Base-by-base conservation (phyloP, 768 basidiomycete genomes). In the Phylloporus arenicola region DNA sequence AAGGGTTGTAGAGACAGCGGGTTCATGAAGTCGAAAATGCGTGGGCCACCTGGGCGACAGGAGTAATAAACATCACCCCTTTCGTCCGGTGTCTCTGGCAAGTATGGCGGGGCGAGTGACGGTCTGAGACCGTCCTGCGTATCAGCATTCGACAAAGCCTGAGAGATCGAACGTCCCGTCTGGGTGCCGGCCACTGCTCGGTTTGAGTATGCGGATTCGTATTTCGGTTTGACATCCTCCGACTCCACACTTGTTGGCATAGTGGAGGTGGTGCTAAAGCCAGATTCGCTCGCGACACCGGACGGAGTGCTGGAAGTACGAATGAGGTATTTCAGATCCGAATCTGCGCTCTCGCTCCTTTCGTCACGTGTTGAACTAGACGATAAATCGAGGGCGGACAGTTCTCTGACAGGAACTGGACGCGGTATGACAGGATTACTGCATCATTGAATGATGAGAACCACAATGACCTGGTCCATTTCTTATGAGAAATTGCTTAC, bases 11-110 rank as follows among this genome's bases (percentile, higher is more conserved):
- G 62, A 0, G 86, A 75, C 12, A 86, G 63, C 6, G 76, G 77
- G 14, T 75, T 75, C 37, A 90, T 60, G 6, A 86, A 68, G 59
- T 90, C 87, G 51, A 76, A 87, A 6, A 88, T 60, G 38, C 77
- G 77, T 2, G 81, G 74, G 1, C 86, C 87, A 19, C 79, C 76
- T 7, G 83, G 81, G 22, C 88, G 80, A 57, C 80, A 84, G 6
- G 86, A 88, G 24, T 83, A 72, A 45, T 72, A 69, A 5, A 74
- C 74, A 1, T 75, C 76, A 2, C 72, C 75, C 45, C 74, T 72
- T 24, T 73, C 72, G 4, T 75, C 72, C 1, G 34, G 34, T n/a
- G 75, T 75, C 54, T 70, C 64, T 5, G 72, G 74, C 10, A 83
- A 65, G 58, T 78, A 82, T 3, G 83, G 82, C 29, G 56, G 61